Percentiles rank a stretch among this genome's conserved stretches.
Conservation (phyloP, 2,329 filamentous ascomycete genomes). For the Hypoxylon sp. region DNA sequence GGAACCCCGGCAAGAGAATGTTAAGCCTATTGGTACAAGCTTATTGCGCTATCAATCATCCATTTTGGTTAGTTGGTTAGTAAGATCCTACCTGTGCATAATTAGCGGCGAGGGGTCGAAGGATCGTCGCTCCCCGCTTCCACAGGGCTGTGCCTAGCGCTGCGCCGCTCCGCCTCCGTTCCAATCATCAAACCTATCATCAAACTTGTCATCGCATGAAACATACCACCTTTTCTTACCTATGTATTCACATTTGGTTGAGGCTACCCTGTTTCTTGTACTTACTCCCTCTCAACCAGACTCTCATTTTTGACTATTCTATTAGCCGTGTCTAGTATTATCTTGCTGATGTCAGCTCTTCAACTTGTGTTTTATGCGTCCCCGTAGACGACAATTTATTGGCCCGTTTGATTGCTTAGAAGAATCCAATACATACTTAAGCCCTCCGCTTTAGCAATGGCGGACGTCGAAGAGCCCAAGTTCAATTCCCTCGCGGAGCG, state of each 20-base stretch:
- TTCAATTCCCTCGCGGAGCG: conserved; percentile 73
- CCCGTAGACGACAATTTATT: neutral
- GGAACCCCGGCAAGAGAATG: conserved; percentile 19
- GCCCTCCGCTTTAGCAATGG: conserved; percentile 60
- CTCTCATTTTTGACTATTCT: conserved; percentile 13
- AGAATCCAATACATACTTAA: neutral
- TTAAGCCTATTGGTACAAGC: conserved; percentile 21
- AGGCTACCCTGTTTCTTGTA: conserved; percentile 2
- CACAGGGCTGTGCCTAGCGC: conserved; percentile 42
- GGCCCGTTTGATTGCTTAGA: neutral
- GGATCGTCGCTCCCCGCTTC: conserved; percentile 39
- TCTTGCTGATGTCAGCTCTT: conserved; percentile 15
- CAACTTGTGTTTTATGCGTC: conserved; percentile 9
- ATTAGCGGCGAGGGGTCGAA: conserved; percentile 33
- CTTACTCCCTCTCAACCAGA: neutral
- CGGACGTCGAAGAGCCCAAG: conserved; percentile 73
- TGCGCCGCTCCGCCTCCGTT: conserved; percentile 26
- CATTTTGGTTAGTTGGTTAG: neutral
- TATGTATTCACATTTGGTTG: neutral
- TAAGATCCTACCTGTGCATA: conserved; percentile 5
- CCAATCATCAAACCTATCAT: conserved; percentile 18
- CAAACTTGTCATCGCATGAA: conserved; percentile 18
- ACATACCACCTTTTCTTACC: conserved; percentile 9
- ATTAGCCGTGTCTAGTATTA: neutral
- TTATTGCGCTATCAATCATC: conserved; percentile 11